phyloP scores from a whole-genome alignment of 257 asterid species.

The Lantana camara region DNA sequence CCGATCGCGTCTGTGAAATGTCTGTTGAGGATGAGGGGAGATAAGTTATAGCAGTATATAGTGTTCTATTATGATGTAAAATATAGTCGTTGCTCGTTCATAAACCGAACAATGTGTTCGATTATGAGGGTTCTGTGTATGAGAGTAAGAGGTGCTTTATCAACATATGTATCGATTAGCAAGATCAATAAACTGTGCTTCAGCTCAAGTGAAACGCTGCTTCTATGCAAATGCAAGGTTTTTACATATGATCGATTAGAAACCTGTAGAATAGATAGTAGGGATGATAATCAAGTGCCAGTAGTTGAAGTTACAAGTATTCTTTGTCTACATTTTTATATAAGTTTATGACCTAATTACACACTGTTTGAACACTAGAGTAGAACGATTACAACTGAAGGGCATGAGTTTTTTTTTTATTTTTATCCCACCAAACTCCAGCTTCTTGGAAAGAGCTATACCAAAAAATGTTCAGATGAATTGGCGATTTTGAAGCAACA shows the following conservation, averaged over 20 bases:
- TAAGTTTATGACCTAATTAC: not conserved
- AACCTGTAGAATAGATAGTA: not conserved
- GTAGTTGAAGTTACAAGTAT: not conserved
- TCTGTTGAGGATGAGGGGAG: not conserved
- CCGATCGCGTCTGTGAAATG: constrained; percentile 59
- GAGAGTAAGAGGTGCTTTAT: not conserved
- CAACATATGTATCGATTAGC: not conserved
- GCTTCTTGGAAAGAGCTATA: not conserved
- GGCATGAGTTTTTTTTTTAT: too few species aligned
- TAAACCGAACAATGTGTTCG: not conserved
- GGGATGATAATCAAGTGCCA: not conserved
- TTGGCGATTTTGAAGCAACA: not conserved
- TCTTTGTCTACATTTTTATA: not conserved
- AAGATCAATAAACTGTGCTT: not conserved
- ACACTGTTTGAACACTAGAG: not conserved
- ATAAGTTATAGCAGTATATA: not conserved
- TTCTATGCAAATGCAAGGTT: not conserved
- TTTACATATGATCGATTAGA: not conserved
- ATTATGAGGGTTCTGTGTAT: not conserved
- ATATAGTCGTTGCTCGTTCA: not conserved
- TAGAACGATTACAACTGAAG: not conserved
- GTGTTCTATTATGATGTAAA: not conserved
- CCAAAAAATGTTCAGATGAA: constrained; percentile 3
- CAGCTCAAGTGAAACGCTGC: not conserved
- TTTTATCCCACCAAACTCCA: not conserved